phyloP scores from a whole-genome alignment of 2,329 filamentous ascomycete genomes.

The Bipolaris gigantea region DNA sequence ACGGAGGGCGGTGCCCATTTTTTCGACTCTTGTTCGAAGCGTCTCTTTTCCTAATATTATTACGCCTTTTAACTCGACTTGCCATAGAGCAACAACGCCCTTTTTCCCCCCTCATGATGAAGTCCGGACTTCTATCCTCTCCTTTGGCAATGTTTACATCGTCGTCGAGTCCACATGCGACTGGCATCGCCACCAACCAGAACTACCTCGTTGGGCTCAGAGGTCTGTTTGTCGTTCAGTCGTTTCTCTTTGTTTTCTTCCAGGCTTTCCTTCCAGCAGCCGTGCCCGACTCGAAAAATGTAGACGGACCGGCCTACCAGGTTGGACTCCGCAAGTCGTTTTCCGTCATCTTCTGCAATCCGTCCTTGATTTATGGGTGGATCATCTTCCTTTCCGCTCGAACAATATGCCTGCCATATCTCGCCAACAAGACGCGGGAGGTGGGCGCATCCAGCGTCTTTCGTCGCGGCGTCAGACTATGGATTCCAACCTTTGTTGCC shows the following conservation, averaged over 20 bases:
- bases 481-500: slow-evolving; percentile 46
- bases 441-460: slow-evolving; percentile 48
- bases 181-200: slow-evolving; percentile 23
- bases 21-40: neutral
- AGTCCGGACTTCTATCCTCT: slow-evolving; percentile 19
- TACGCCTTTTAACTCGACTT: neutral
- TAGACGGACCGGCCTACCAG: slow-evolving; percentile 46
- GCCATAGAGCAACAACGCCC: slow-evolving; percentile 2
- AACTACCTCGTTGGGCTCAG: slow-evolving; percentile 50
- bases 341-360: slow-evolving; percentile 52
- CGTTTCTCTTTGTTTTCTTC: slow-evolving; percentile 52
- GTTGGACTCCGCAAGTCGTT: slow-evolving; percentile 49
- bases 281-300: slow-evolving; percentile 42
- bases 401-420: slow-evolving; percentile 48
- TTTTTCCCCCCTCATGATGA: slow-evolving; percentile 16
- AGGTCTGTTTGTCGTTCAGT: slow-evolving; percentile 49
- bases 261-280: slow-evolving; percentile 50
- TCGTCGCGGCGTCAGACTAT: slow-evolving; percentile 48
- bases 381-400: slow-evolving; percentile 53
- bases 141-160: slow-evolving; percentile 20
- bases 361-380: slow-evolving; percentile 50
- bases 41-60: slow-evolving; percentile 5
- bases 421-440: slow-evolving; percentile 40
- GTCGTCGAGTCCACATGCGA: slow-evolving; percentile 10
- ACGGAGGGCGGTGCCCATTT: neutral